Evolutionary conservation across 495 filamentous ascomycete genomes (phyloP).

Genomic region (Annulohypoxylon nitens): DNA sequence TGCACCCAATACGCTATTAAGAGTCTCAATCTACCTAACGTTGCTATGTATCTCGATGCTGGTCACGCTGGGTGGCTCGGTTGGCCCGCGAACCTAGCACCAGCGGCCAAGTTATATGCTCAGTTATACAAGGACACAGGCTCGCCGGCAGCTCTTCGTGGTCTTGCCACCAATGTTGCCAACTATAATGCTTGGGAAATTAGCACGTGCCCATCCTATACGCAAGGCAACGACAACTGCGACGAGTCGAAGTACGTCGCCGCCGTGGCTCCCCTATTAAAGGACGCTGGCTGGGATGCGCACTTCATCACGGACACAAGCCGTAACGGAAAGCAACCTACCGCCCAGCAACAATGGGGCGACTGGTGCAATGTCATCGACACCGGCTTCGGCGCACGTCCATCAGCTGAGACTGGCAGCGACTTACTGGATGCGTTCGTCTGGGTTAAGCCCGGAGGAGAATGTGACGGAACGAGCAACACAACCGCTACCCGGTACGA

Average conservation of each 20-base stretch:
- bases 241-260: conserved; percentile 78
- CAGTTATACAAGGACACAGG: conserved; percentile 70
- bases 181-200: conserved; percentile 76
- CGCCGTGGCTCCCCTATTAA: conserved; percentile 71
- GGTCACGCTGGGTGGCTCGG: conserved; percentile 82
- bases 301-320: conserved; percentile 71
- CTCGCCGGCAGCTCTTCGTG: conserved; percentile 70
- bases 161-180: conserved; percentile 80
- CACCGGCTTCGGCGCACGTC: conserved; percentile 75
- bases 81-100: conserved; percentile 76
- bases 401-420: conserved; percentile 72
- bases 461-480: conserved; percentile 77
- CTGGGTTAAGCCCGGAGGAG: conserved; percentile 84
- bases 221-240: conserved; percentile 59
- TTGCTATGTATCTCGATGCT: conserved; percentile 78
- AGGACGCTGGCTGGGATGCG: conserved; percentile 68
- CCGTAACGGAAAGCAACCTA: conserved; percentile 61
- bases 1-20: conserved; percentile 72
- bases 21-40: conserved; percentile 71
- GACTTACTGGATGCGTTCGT: conserved; percentile 77
- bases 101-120: conserved; percentile 71
- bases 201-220: conserved; percentile 68
- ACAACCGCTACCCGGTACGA: conserved; percentile 69
- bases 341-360: conserved; percentile 73
- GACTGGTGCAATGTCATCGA: conserved; percentile 83